A percentile compares a stretch with the other conserved stretches of the same genome.
phyloP scores from a whole-genome alignment of 805 yeast genomes.

The Starmerella kuoi region DNA sequence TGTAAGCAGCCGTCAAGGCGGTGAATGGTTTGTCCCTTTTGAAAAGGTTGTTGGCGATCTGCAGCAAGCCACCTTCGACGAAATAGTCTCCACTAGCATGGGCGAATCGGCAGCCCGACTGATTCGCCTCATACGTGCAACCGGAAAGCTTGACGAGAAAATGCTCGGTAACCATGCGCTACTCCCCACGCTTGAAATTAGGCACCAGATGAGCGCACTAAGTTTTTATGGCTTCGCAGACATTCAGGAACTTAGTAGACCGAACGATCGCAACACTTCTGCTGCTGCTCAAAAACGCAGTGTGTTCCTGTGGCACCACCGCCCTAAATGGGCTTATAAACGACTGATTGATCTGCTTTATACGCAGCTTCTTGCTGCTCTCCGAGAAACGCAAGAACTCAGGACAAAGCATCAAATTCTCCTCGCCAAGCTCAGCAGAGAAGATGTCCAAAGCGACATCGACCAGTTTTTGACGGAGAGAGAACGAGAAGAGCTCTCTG shows the following conservation, averaged over 20 bases:
- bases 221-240: slow-evolving; percentile 63
- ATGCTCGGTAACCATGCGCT: slow-evolving; percentile 61
- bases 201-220: slow-evolving; percentile 56
- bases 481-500: slow-evolving; percentile 60
- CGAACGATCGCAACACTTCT: slow-evolving; percentile 70
- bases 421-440: slow-evolving; percentile 71
- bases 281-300: slow-evolving; percentile 38
- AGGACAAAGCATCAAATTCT: slow-evolving; percentile 53
- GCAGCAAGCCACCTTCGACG: slow-evolving; percentile 28
- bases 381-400: slow-evolving; percentile 26
- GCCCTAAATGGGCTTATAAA: slow-evolving; percentile 39
- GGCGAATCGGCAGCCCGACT: slow-evolving; percentile 53
- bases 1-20: slow-evolving; percentile 43
- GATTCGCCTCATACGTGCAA: slow-evolving; percentile 59
- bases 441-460: slow-evolving; percentile 78
- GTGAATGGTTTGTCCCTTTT: slow-evolving; percentile 35
- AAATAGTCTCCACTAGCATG: slow-evolving; percentile 26
- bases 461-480: slow-evolving; percentile 57
- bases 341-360: slow-evolving; percentile 39
- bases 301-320: slow-evolving; percentile 66
- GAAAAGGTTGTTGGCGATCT: slow-evolving; percentile 24
- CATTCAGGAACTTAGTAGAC: slow-evolving; percentile 85
- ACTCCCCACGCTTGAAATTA: slow-evolving; percentile 62
- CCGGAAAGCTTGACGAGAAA: slow-evolving; percentile 73
- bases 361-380: slow-evolving; percentile 37